phyloP scores from a whole-genome alignment of 2,329 filamentous ascomycete genomes.

The Colletotrichum lupini region DNA sequence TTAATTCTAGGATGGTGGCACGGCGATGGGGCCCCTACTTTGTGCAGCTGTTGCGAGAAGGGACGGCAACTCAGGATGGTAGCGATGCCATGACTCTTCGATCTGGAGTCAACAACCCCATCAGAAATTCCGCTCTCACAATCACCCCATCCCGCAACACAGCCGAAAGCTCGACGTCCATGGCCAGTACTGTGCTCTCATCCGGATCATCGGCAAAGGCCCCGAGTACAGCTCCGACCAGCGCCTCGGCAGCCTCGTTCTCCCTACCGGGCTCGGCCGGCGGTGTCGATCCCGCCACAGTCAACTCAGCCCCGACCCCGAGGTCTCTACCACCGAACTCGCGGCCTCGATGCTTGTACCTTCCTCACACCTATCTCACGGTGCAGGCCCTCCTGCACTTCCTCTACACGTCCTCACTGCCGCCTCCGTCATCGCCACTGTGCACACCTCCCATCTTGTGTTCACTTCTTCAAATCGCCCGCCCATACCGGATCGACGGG shows the following conservation, averaged over 20 bases:
- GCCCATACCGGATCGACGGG: slow-evolving; percentile 93
- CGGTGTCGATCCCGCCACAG: slow-evolving; percentile 56
- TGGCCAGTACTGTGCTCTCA: slow-evolving; percentile 53
- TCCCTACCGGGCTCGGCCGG: slow-evolving; percentile 39
- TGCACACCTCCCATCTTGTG: slow-evolving; percentile 97
- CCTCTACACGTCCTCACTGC: slow-evolving; percentile 91
- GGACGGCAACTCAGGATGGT: slow-evolving; percentile 76
- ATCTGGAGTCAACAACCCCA: slow-evolving; percentile 66
- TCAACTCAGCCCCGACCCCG: slow-evolving; percentile 69
- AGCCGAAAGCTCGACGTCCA: slow-evolving; percentile 59
- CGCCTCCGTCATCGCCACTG: slow-evolving; percentile 77
- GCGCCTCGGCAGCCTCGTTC: slow-evolving; percentile 45
- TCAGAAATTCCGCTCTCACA: slow-evolving; percentile 85
- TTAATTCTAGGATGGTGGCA: slow-evolving; percentile 90
- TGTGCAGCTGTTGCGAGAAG: slow-evolving; percentile 88
- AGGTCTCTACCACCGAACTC: slow-evolving; percentile 68
- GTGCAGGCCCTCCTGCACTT: slow-evolving; percentile 92
- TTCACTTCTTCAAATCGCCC: slow-evolving; percentile 90
- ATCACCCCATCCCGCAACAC: slow-evolving; percentile 76
- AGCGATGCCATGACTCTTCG: slow-evolving; percentile 81
- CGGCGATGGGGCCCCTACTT: slow-evolving; percentile 96
- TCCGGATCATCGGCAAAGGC: slow-evolving; percentile 53
- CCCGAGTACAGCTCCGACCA: slow-evolving; percentile 57
- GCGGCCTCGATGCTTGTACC: slow-evolving; percentile 86
- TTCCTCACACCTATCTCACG: slow-evolving; percentile 92